A percentile compares a stretch with the other conserved stretches of the same genome.
phyloP scores from a whole-genome alignment of 2,329 filamentous ascomycete species.

The Chaetomiaceae sp. region DNA sequence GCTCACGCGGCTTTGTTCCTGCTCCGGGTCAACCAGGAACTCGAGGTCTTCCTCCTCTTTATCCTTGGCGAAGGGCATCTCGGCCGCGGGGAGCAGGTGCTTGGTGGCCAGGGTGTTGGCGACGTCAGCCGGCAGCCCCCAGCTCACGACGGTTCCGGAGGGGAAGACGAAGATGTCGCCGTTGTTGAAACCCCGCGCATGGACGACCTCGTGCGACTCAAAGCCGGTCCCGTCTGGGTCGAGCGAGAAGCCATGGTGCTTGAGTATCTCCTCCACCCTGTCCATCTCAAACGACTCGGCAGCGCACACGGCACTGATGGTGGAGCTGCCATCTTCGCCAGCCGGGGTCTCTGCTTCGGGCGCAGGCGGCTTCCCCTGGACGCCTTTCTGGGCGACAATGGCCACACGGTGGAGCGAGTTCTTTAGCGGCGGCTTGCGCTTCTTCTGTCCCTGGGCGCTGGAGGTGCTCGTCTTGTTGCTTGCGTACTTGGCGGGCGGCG shows the following conservation, averaged over 20 bases:
- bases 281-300: conserved; percentile 62
- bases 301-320: conserved; percentile 56
- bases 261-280: conserved; percentile 51
- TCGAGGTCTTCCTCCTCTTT: conserved; percentile 88
- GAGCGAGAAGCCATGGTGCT: conserved; percentile 55
- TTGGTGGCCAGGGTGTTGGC: conserved; percentile 65
- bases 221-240: conserved; percentile 59
- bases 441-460: conserved; percentile 27
- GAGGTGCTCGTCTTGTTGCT: conserved; percentile 3
- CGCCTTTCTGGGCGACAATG: conserved; percentile 69
- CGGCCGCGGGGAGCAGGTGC: conserved; percentile 69
- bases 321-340: conserved; percentile 35
- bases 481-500: neutral
- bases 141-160: conserved; percentile 87
- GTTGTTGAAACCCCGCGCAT: conserved; percentile 55
- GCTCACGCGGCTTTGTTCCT: conserved; percentile 71
- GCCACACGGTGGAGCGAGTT: conserved; percentile 80
- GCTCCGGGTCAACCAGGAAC: conserved; percentile 68
- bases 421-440: conserved; percentile 51
- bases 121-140: conserved; percentile 75
- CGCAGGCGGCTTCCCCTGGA: conserved; percentile 35
- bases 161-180: conserved; percentile 96
- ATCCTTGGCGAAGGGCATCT: conserved; percentile 63
- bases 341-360: conserved; percentile 21
- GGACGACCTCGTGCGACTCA: conserved; percentile 57